A percentile compares a stretch with the other conserved stretches of the same genome.
These are phyloP conservation scores for Hydrangea macrophylla DNA, from an alignment of 148 eudicot genomes.

Conservation along the genomic window DNA sequence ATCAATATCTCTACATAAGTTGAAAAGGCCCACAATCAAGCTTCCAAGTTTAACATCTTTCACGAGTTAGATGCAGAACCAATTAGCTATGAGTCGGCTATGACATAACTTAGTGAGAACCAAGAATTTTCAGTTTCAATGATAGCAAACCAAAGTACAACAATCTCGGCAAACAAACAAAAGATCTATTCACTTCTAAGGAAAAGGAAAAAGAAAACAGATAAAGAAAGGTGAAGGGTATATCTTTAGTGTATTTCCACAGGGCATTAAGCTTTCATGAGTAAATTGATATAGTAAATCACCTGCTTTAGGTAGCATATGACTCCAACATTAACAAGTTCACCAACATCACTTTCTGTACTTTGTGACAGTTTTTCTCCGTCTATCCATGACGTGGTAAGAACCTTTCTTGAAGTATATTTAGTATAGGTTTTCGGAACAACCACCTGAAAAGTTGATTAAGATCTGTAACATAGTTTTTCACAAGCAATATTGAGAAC, in stretches of 20 bases:
- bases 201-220: background rate
- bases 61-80: background rate
- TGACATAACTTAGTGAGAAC: no score
- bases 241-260: background rate
- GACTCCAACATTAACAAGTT: constrained; percentile 95
- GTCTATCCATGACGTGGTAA: constrained; percentile 90
- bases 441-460: constrained; percentile 55
- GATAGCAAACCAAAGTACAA: background rate
- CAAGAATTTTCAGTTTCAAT: no score
- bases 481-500: constrained; percentile 3
- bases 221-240: background rate
- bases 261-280: background rate
- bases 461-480: background rate
- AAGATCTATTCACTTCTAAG: background rate
- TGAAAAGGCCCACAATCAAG: background rate
- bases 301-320: constrained; percentile 99
- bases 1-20: background rate
- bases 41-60: background rate
- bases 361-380: constrained; percentile 99
- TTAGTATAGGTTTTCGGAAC: constrained; percentile 81
- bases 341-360: constrained; percentile 94
- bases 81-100: no score
- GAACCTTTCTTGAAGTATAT: constrained; percentile 97
- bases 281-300: constrained; percentile 1
- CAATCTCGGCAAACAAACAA: background rate